phyloP scores from a whole-genome alignment of 331 rosid species.

The Quercus phellos region DNA sequence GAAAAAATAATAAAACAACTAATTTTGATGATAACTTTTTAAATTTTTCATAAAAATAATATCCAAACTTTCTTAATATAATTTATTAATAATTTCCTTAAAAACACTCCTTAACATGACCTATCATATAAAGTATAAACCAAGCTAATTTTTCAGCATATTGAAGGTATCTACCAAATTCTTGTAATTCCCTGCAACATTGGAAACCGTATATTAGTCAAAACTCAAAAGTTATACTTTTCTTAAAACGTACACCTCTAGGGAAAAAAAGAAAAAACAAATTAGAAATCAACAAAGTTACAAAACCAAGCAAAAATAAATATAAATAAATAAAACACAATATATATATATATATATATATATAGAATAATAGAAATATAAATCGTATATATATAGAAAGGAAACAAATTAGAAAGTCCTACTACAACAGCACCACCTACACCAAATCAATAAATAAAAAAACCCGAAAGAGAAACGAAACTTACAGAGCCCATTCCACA shows the following conservation, averaged over 20 bases:
- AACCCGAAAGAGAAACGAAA: not conserved
- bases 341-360: not conserved
- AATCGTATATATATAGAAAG: not conserved
- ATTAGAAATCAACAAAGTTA: not conserved
- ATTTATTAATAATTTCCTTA: no score
- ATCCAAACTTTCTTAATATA: no score
- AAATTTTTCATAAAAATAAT: fast-evolving
- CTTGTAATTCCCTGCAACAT: not conserved
- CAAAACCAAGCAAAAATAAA: not conserved
- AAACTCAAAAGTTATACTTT: not conserved
- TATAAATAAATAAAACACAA: not conserved
- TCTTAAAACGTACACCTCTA: not conserved
- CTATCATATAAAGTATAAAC: not conserved
- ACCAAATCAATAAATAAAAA: not conserved
- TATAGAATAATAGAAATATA: no score
- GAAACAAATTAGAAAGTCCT: not conserved
- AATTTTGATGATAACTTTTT: no score
- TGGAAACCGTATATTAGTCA: no score
- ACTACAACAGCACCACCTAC: not conserved
- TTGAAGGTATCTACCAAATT: not conserved
- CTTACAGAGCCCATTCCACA: not conserved
- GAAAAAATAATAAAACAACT: no score
- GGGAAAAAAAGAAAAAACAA: not conserved
- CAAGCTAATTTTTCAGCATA: not conserved
- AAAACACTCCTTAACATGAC: no score